Evolutionary conservation across 1,139 yeast genomes (phyloP), one percentile per base, ranked within the genome.

Genomic region (Protomyces gravidus): DNA sequence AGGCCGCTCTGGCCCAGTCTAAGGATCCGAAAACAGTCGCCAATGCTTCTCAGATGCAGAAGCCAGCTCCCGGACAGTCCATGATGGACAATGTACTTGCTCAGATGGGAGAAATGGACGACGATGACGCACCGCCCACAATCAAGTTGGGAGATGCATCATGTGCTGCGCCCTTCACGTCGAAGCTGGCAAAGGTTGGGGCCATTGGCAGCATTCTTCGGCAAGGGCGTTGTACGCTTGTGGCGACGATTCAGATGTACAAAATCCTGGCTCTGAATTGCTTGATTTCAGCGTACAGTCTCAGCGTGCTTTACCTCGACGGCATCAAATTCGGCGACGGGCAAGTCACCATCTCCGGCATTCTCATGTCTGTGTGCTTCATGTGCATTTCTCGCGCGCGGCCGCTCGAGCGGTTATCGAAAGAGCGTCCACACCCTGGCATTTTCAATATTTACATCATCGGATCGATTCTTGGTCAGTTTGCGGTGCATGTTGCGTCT

Each of bases 271-370:
- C 99, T 0, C 80, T 92, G 76, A 92, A 92, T 73, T 94, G 98
- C 80, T 80, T 92, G 77, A 89, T 92, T 75, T 86, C 96, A 65
- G 98, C 99, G 30, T 92, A 92, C 73, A 89, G 97, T 2, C 79
- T 92, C 68, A 87, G 96, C 52, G 97, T 92, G 40, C 82, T 92
- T 69, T 94, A 88, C 72, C 79, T 92, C 69, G 97, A 98, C 15
- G 99, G 99, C 74, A 95, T 94, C 69, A 92, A 94, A 74, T 89
- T 92, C 73, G 97, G 98, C 69, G 99, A 92, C 75, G 94, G 88
- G 25, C 99, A 92, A 76, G 89, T 96, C 21, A 92, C 98, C 36
- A 85, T 86, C 61, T 86, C 96, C 21, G 98, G 98, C 65, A 74
- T 94, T 66, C 79, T 92, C 68, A 79, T 92, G 70, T 85, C 96